phyloP scores from a whole-genome alignment of 2,329 filamentous ascomycete genomes.

The Paracamarosporium sp. region DNA sequence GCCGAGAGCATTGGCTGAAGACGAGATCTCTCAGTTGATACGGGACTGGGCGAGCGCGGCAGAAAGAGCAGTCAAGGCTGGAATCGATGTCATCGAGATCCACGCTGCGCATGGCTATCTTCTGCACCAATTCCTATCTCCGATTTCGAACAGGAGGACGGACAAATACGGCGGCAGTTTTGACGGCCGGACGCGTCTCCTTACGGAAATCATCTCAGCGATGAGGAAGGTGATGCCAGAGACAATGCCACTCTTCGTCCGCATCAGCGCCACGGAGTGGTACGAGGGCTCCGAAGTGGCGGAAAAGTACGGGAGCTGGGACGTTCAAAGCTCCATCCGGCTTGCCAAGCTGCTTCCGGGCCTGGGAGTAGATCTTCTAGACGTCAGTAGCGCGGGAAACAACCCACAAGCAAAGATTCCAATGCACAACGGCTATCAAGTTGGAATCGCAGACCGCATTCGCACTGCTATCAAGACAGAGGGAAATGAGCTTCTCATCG shows the following conservation, averaged over 20 bases:
- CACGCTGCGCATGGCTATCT: slow-evolving; percentile 52
- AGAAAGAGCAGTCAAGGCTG: slow-evolving; percentile 42
- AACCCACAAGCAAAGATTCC: slow-evolving; percentile 50
- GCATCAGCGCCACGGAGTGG: slow-evolving; percentile 47
- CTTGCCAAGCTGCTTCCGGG: slow-evolving; percentile 51
- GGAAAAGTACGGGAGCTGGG: slow-evolving; percentile 46
- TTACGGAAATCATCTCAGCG: slow-evolving; percentile 51
- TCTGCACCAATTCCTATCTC: slow-evolving; percentile 49
- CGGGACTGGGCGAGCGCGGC: slow-evolving; percentile 50
- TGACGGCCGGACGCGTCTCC: slow-evolving; percentile 47
- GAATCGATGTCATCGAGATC: slow-evolving; percentile 52
- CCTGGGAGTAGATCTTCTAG: slow-evolving; percentile 53
- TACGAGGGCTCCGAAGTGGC: slow-evolving; percentile 41
- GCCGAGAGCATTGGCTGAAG: slow-evolving; percentile 43
- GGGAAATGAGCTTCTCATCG: slow-evolving; percentile 54
- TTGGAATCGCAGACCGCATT: slow-evolving; percentile 55
- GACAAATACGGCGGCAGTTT: slow-evolving; percentile 53
- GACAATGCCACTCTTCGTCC: slow-evolving; percentile 43
- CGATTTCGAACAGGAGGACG: slow-evolving; percentile 49
- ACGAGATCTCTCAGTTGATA: slow-evolving; percentile 48
- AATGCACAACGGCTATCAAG: slow-evolving; percentile 57
- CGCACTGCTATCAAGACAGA: slow-evolving; percentile 46
- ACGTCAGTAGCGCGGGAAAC: slow-evolving; percentile 56
- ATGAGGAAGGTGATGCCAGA: slow-evolving; percentile 41
- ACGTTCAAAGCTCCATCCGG: slow-evolving; percentile 46